phyloP scores from a whole-genome alignment of 2,329 filamentous ascomycete genomes.

The Cordyceps cateniannulata region DNA sequence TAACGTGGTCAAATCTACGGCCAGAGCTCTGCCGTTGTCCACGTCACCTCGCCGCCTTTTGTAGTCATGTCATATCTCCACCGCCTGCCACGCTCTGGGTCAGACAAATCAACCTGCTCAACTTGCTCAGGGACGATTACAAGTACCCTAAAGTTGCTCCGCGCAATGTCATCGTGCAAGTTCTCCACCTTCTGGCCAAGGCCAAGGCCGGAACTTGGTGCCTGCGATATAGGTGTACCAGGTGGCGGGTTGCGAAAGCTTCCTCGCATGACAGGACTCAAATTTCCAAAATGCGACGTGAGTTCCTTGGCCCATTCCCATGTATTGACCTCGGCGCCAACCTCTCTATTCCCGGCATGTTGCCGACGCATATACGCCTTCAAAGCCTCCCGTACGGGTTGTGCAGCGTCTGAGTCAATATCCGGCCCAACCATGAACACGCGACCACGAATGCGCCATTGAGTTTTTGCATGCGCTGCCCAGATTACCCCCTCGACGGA shows the following conservation, averaged over 20 bases:
- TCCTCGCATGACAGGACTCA: conserved; percentile 73
- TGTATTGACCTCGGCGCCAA: conserved; percentile 16
- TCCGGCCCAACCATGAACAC: conserved; percentile 71
- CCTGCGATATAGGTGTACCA: conserved; percentile 51
- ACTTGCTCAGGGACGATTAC: conserved; percentile 73
- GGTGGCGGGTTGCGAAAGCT: conserved; percentile 68
- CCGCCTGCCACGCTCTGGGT: conserved; percentile 55
- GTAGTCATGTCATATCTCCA: conserved; percentile 60
- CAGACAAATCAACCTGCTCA: conserved; percentile 65
- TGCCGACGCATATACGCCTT: conserved; percentile 52
- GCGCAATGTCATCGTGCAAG: conserved; percentile 62
- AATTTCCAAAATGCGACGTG: conserved; percentile 83
- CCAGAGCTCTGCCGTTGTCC: conserved; percentile 68
- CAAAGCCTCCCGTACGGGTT: conserved; percentile 54
- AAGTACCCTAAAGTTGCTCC: conserved; percentile 75
- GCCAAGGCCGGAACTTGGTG: conserved; percentile 35
- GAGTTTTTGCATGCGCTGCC: conserved; percentile 61
- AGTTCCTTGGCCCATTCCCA: conserved; percentile 80
- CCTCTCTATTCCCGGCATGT: conserved; percentile 6
- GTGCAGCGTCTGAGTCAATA: conserved; percentile 39
- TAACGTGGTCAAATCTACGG: conserved; percentile 33
- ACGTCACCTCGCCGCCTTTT: conserved; percentile 39
- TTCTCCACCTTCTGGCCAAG: conserved; percentile 62
- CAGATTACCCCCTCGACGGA: conserved; percentile 81
- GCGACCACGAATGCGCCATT: conserved; percentile 78